Percentiles rank a stretch among this genome's conserved stretches.
These are phyloP conservation scores for Ophiocordyceps camponoti-rufipedis DNA, from an alignment of 2,329 filamentous ascomycete genomes.

Conservation along the genomic window DNA sequence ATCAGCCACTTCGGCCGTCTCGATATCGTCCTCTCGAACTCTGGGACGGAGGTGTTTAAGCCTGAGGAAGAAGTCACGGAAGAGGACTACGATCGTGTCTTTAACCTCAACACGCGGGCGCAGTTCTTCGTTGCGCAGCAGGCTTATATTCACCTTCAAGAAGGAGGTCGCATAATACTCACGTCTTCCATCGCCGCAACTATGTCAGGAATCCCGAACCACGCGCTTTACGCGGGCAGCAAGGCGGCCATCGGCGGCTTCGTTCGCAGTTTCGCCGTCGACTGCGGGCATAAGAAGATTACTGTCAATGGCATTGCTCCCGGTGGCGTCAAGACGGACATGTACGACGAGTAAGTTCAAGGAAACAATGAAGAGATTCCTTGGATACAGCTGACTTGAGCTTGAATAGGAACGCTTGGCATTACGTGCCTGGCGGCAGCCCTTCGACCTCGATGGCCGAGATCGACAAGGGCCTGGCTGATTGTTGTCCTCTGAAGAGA, in stretches of 20 bases:
- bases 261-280: constrained; percentile 55
- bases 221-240: constrained; percentile 55
- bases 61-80: constrained; percentile 50
- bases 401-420: constrained; percentile 1
- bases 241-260: constrained; percentile 67
- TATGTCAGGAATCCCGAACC: constrained; percentile 39
- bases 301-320: constrained; percentile 51
- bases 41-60: constrained; percentile 49
- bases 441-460: constrained; percentile 31
- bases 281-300: constrained; percentile 48
- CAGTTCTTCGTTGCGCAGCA: constrained; percentile 58
- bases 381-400: background rate
- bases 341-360: constrained; percentile 23
- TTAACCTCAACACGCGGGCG: constrained; percentile 48
- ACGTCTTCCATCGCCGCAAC: constrained; percentile 48
- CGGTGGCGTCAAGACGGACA: constrained; percentile 49
- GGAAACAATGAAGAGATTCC: too few species aligned
- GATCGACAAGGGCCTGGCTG: constrained; percentile 1
- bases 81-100: constrained; percentile 55
- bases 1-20: constrained; percentile 46
- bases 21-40: constrained; percentile 54
- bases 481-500: constrained; percentile 25
- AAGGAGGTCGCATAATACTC: constrained; percentile 52
- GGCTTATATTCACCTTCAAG: constrained; percentile 50
- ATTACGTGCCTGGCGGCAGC: constrained; percentile 40